Evolutionary conservation across 2,329 filamentous ascomycete species (phyloP), one percentile per base, ranked within the genome.

Genomic region (Colletotrichum musae): DNA sequence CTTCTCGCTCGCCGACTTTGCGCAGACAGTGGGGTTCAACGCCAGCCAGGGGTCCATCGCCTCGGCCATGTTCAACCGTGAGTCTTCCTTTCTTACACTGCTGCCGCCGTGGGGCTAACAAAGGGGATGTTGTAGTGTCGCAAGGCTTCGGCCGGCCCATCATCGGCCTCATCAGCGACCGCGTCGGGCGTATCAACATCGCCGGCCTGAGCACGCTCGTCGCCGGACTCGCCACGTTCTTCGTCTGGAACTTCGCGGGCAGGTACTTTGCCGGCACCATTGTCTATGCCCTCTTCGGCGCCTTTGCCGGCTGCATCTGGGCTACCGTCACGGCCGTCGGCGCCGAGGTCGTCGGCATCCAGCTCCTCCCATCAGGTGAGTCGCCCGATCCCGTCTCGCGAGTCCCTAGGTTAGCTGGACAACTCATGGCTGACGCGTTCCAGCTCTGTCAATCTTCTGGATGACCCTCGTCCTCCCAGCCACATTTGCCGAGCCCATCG

Each of bases 1-100:
- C 52, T 95, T 94, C 79, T 92, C 89, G 12, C 81, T 95, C 53
- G 90, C 93, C 15, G 93, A 91, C 76, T 95, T 94, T 75, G 91
- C 91, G 45, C 85, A 87, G 64, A 86, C 85, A 5, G 87, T 94
- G 51, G 93, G 93, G 1, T 86, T 94, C 36, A 84, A 85, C 1
- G 83, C 92, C 2, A 84, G 87, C 5, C 89, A 95, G 75, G 93
- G 91, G 6, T 90, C 90, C 0, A 83, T 94, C 16, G 85, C 94
- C 53, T 91, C 89, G n/a, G 93, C 93, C 5, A 79, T 94, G 45
- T 86, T 95, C 73, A 95, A 94, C 76, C 76, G 92, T 75, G 83
- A 87, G 65, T 76, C 72, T 6, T 6, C 10, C 7, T 7, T 16
- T 18, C 12, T 15, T 21, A 5, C 4, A 10, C 9, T 10, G 50